Percentiles rank a stretch among this genome's conserved stretches.
phyloP scores from a whole-genome alignment of 129 eudicot species.

The Mikania micrantha region DNA sequence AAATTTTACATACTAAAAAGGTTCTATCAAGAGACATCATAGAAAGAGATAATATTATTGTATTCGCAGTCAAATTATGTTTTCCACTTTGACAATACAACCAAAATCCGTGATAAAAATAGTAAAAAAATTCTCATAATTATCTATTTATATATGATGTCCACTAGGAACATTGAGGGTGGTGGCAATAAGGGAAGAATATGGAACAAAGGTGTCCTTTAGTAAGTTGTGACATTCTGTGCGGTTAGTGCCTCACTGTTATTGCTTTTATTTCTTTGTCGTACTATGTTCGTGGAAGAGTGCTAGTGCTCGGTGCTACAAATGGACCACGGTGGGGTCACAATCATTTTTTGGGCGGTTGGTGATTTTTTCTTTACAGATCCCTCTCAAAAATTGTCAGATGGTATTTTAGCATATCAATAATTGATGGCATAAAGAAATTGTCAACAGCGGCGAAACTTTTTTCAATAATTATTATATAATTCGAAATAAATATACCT shows the following conservation, averaged over 20 bases:
- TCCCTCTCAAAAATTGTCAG: constrained; percentile 1
- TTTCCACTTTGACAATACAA: neutral
- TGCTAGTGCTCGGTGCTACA: constrained; percentile 19
- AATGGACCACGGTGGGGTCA: constrained; percentile 26
- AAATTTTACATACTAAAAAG: too few relatives aligned
- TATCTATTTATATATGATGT: too few relatives aligned
- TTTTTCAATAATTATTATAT: neutral
- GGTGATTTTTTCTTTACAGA: constrained; percentile 4
- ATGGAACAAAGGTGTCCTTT: constrained; percentile 17
- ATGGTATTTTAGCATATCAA: constrained; percentile 17
- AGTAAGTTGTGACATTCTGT: too few relatives aligned
- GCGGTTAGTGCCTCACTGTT: constrained; percentile 31
- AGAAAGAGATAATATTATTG: too few relatives aligned
- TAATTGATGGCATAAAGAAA: constrained; percentile 19
- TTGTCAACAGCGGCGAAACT: neutral
- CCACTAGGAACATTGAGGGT: neutral
- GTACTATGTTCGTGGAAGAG: constrained; percentile 31
- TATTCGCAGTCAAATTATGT: neutral
- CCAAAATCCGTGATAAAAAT: neutral
- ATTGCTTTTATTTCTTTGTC: constrained; percentile 29
- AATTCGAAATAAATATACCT: too few relatives aligned
- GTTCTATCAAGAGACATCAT: too few relatives aligned
- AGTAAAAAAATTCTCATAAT: neutral
- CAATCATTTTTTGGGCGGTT: constrained; percentile 21
- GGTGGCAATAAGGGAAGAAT: neutral